Conservation (phyloP, 1,284 basidiomycete genomes). For the Ceratobasidium sp. region DNA sequence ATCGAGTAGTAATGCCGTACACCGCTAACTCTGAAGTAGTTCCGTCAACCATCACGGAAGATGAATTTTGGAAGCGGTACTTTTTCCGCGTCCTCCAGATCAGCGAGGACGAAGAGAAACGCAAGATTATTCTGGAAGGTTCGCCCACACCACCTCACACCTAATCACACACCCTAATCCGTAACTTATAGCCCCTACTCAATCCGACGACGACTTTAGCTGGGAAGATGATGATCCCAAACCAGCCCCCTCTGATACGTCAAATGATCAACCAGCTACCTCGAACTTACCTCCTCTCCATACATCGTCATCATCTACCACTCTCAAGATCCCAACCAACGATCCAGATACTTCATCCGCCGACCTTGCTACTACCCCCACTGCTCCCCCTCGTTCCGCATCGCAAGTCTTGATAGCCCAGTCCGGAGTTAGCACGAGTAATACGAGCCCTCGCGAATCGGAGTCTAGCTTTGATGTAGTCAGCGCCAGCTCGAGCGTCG, state of each 20-base stretch:
- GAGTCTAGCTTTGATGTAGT: constrained; percentile 49
- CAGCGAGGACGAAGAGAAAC: constrained; percentile 82
- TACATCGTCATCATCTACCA: constrained; percentile 26
- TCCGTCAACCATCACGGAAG: constrained; percentile 74
- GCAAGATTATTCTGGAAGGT: constrained; percentile 87
- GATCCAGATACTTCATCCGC: constrained; percentile 10
- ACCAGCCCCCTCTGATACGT: constrained; percentile 18
- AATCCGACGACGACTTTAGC: constrained; percentile 50
- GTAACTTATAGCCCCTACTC: constrained; percentile 45
- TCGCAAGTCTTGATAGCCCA: constrained; percentile 38
- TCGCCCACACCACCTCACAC: constrained; percentile 51
- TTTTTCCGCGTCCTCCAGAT: constrained; percentile 93
- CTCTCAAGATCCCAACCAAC: constrained; percentile 34
- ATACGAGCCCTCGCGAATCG: constrained; percentile 48
- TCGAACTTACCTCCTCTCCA: constrained; percentile 38
- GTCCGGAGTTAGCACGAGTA: constrained; percentile 44
- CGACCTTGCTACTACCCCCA: constrained; percentile 34
- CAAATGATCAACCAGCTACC: constrained; percentile 3
- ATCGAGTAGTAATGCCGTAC: constrained; percentile 58
- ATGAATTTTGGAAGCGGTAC: constrained; percentile 91
- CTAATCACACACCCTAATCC: neutral
- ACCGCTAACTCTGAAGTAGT: constrained; percentile 64
- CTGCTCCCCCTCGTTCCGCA: constrained; percentile 27
- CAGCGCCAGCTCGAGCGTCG: constrained; percentile 38
- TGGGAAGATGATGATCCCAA: constrained; percentile 51